Conservation (phyloP, 140 eudicot genomes). For the Erigeron philadelphicus region DNA sequence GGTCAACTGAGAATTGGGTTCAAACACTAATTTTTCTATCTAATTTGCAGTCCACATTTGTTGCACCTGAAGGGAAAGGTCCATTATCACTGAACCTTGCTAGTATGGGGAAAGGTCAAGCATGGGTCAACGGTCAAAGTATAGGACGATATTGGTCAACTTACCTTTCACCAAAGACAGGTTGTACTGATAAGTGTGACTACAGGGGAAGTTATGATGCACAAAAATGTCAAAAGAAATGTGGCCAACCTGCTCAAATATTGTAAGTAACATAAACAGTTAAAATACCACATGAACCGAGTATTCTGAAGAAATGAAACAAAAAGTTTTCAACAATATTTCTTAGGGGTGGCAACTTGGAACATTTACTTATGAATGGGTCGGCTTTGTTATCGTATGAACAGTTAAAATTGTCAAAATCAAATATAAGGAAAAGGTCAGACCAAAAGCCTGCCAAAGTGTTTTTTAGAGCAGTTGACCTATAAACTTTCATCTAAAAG, state of each 20-base stretch:
- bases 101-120: slow-evolving; percentile 85
- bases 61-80: slow-evolving; percentile 66
- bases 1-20: not conserved
- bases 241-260: slow-evolving; percentile 76
- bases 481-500: not conserved
- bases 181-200: slow-evolving; percentile 56
- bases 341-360: not conserved
- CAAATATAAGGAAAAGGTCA: not conserved
- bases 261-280: slow-evolving; percentile 38
- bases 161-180: slow-evolving; percentile 65
- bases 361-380: not conserved
- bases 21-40: slow-evolving; percentile 14
- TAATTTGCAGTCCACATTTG: slow-evolving; percentile 42
- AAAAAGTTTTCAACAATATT: not conserved
- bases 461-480: not conserved
- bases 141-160: slow-evolving; percentile 76
- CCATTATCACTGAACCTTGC: slow-evolving; percentile 61
- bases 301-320: not conserved
- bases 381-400: not conserved
- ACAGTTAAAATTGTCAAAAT: not conserved
- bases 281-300: not conserved
- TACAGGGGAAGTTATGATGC: slow-evolving; percentile 66
- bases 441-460: not conserved
- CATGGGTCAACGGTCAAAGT: slow-evolving; percentile 71
- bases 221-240: slow-evolving; percentile 57